These are phyloP conservation scores for Achlya hypogyna DNA, from an alignment of 352 stramenopile species.

Conservation along the genomic window DNA sequence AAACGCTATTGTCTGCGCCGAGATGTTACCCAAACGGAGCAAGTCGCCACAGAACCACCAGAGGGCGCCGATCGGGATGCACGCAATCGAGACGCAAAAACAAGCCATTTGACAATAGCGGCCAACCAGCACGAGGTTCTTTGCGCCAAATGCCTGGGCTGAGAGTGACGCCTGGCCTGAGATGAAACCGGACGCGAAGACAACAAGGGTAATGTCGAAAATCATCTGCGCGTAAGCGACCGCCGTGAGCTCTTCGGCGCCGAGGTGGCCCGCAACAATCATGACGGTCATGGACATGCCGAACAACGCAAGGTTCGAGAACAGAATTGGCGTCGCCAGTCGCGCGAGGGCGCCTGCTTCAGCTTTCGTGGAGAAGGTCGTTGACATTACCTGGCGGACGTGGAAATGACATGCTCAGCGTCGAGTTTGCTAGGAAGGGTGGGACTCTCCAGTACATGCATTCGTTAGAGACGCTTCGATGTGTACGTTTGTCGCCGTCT, in stretches of 20 bases:
- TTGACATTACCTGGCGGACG: too few species aligned
- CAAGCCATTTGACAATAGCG: slow-evolving; percentile 52
- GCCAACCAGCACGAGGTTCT: slow-evolving; percentile 63
- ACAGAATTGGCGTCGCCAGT: slow-evolving; percentile 43
- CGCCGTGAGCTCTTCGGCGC: slow-evolving; percentile 60
- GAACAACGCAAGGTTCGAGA: slow-evolving; percentile 76
- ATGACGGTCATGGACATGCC: slow-evolving; percentile 71
- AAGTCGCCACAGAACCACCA: slow-evolving; percentile 69
- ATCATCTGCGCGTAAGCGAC: slow-evolving; percentile 75
- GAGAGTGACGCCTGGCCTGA: slow-evolving; percentile 68
- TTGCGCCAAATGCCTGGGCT: slow-evolving; percentile 77
- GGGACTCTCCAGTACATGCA: too few species aligned
- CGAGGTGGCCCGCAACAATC: slow-evolving; percentile 68
- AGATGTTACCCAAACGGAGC: slow-evolving; percentile 32
- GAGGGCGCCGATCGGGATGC: slow-evolving; percentile 53
- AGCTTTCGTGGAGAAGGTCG: slow-evolving; percentile 26
- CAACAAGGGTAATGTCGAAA: slow-evolving; percentile 59
- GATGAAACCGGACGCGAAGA: slow-evolving; percentile 77
- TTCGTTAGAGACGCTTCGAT: too few species aligned
- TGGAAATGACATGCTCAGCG: too few species aligned
- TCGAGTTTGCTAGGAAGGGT: too few species aligned
- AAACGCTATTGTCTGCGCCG: slow-evolving; percentile 33
- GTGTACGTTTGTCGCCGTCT: too few species aligned
- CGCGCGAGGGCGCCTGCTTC: slow-evolving; percentile 37
- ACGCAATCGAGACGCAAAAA: slow-evolving; percentile 48